These are phyloP conservation scores for Lentinula raphanica DNA, from an alignment of 768 basidiomycete genomes.

Conservation along the genomic window DNA sequence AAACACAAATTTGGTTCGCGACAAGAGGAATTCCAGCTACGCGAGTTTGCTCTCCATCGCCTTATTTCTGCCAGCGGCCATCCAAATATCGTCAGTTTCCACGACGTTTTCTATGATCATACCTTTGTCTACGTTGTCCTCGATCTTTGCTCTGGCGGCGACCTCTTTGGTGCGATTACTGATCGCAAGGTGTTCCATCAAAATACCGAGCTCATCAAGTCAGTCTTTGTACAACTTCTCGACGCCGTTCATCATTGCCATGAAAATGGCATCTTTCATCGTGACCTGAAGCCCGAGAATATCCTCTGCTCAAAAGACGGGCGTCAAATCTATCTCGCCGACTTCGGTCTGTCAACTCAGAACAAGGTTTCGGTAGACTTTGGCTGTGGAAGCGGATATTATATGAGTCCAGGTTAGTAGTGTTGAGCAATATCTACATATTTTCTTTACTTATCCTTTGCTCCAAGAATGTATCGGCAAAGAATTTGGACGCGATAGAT, in stretches of 20 bases:
- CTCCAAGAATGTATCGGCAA: slow-evolving; percentile 57
- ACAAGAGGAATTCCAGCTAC: slow-evolving; percentile 53
- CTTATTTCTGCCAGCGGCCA: slow-evolving; percentile 49
- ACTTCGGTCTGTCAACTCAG: slow-evolving; percentile 70
- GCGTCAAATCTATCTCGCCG: slow-evolving; percentile 54
- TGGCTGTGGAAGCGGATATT: slow-evolving; percentile 55
- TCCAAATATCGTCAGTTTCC: slow-evolving; percentile 64
- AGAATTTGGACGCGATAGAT: slow-evolving; percentile 36
- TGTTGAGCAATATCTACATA: slow-evolving; percentile 5
- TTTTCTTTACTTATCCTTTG: slow-evolving; percentile 10
- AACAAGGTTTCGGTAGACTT: slow-evolving; percentile 41
- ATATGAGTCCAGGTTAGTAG: slow-evolving; percentile 66
- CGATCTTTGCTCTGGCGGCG: slow-evolving; percentile 54
- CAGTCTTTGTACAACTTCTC: slow-evolving; percentile 71
- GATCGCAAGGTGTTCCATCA: slow-evolving; percentile 41
- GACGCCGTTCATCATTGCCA: slow-evolving; percentile 79
- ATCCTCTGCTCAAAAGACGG: slow-evolving; percentile 57
- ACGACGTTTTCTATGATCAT: slow-evolving; percentile 56
- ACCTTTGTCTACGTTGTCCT: slow-evolving; percentile 63
- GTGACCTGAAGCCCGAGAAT: slow-evolving; percentile 86
- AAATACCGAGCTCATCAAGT: slow-evolving; percentile 58
- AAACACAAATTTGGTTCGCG: slow-evolving; percentile 49
- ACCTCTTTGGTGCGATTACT: slow-evolving; percentile 71
- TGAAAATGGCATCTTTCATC: slow-evolving; percentile 65
- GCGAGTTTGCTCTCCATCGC: slow-evolving; percentile 63